Conservation (phyloP, 208 protist genomes). For the Acanthamoeba lenticulata region DNA sequence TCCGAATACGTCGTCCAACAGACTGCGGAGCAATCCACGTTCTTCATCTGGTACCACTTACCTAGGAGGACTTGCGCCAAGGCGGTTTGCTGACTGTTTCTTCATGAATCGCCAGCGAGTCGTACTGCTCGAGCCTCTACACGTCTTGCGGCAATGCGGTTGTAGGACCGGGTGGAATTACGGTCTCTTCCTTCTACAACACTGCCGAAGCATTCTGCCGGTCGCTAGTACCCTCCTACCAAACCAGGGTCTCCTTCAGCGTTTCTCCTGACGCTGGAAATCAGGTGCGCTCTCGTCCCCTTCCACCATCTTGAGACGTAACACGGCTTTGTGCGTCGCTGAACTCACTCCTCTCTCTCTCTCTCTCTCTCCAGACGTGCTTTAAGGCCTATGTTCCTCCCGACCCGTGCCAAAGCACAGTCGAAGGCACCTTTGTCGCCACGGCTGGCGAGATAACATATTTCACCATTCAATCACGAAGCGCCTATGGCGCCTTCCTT, state of each 20-base stretch:
- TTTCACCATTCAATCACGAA: constrained; percentile 37
- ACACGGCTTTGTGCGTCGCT: too few species aligned
- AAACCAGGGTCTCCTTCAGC: background rate
- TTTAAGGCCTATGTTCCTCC: background rate
- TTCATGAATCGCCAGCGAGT: background rate
- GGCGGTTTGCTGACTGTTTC: background rate
- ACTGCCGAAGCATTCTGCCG: background rate
- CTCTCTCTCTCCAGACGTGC: background rate
- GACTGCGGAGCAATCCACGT: background rate
- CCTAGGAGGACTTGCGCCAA: too few species aligned
- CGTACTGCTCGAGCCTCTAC: background rate
- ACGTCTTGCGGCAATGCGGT: background rate
- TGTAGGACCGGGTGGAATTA: background rate
- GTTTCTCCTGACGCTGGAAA: background rate
- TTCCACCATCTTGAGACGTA: background rate
- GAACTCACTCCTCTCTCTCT: background rate
- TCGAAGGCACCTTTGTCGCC: background rate
- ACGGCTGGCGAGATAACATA: background rate
- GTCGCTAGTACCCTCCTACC: background rate
- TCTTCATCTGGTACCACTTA: constrained; percentile 16
- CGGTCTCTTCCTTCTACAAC: background rate
- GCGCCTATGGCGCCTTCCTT: constrained; percentile 9
- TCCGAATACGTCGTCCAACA: background rate
- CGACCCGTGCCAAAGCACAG: constrained; percentile 46
- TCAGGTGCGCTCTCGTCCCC: background rate